Percentiles rank a stretch among this genome's conserved stretches.
phyloP scores from a whole-genome alignment of 805 yeast genomes.

The Kazachstania taianensis region DNA sequence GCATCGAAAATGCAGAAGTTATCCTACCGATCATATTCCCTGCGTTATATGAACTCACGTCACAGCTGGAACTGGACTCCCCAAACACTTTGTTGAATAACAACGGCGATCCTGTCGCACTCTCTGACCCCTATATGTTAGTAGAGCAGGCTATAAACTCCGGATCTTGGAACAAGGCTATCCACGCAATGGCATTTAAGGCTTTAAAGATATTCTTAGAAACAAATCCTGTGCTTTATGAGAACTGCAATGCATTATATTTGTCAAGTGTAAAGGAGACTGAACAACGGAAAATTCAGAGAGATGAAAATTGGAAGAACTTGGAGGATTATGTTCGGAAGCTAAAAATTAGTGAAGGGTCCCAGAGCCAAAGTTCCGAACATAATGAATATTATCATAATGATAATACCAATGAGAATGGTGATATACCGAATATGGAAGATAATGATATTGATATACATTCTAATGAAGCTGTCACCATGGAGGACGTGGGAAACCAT shows the following conservation, averaged over 20 bases:
- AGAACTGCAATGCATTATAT: slow-evolving; percentile 82
- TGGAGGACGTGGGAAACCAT: no score
- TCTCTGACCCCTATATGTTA: slow-evolving; percentile 28
- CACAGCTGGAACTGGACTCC: slow-evolving; percentile 29
- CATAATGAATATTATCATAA: no score
- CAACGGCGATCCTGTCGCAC: slow-evolving; percentile 3
- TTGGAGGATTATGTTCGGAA: slow-evolving; percentile 50
- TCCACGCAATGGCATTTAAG: slow-evolving; percentile 80
- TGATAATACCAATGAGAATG: not conserved
- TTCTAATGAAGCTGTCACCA: not conserved
- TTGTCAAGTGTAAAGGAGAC: slow-evolving; percentile 72
- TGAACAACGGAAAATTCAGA: slow-evolving; percentile 47
- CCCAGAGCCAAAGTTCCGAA: no score
- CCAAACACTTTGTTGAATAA: slow-evolving; percentile 5
- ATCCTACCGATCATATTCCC: slow-evolving; percentile 88
- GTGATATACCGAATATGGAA: not conserved
- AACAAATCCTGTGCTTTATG: slow-evolving; percentile 81
- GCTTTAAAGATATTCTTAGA: slow-evolving; percentile 90
- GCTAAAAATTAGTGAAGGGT: no score
- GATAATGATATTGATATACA: not conserved
- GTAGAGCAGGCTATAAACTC: slow-evolving; percentile 34
- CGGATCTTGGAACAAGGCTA: slow-evolving; percentile 87
- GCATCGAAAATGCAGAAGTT: slow-evolving; percentile 86
- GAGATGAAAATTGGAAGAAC: slow-evolving; percentile 61
- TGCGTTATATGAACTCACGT: slow-evolving; percentile 74